Evolutionary conservation across 176 grass and related monocot genomes (phyloP).

Genomic region (Thalia dealbata): DNA sequence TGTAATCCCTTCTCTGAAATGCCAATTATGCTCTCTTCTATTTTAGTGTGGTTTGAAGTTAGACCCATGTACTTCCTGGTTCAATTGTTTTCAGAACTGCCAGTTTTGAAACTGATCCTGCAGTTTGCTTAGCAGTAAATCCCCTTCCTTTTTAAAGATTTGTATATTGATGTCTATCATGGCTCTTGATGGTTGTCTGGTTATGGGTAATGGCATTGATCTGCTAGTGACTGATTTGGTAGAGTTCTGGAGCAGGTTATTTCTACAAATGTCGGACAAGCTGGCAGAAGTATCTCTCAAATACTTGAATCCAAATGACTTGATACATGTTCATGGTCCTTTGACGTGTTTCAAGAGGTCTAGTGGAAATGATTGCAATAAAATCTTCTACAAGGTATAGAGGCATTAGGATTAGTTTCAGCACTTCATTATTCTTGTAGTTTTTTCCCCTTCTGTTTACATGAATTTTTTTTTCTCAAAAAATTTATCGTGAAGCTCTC

Average conservation of each 20-base stretch:
- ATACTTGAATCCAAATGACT: conserved; percentile 41
- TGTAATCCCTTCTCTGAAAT: background rate
- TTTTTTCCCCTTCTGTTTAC: conserved; percentile 10
- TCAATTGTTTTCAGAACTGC: background rate
- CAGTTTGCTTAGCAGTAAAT: background rate
- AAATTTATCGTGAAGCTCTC: background rate
- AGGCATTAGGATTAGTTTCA: background rate
- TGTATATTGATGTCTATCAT: background rate
- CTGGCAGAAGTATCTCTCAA: conserved; percentile 31
- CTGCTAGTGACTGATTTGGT: conserved; percentile 2
- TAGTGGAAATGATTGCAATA: conserved; percentile 15
- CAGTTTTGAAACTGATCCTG: background rate
- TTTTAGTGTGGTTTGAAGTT: background rate
- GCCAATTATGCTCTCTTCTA: background rate
- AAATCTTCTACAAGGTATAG: conserved; percentile 36
- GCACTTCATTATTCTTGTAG: background rate
- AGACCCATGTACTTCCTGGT: background rate
- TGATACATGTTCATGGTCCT: conserved; percentile 36
- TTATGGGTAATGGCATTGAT: background rate
- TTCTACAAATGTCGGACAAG: conserved; percentile 11
- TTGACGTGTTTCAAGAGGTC: conserved; percentile 26
- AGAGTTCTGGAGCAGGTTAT: conserved; percentile 29
- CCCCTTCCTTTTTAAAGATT: background rate
- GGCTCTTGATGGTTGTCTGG: background rate
- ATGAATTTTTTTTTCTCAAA: background rate